These are phyloP conservation scores for Blastobotrys illinoisensis DNA, from an alignment of 1,139 yeast genomes.

Conservation along the genomic window DNA sequence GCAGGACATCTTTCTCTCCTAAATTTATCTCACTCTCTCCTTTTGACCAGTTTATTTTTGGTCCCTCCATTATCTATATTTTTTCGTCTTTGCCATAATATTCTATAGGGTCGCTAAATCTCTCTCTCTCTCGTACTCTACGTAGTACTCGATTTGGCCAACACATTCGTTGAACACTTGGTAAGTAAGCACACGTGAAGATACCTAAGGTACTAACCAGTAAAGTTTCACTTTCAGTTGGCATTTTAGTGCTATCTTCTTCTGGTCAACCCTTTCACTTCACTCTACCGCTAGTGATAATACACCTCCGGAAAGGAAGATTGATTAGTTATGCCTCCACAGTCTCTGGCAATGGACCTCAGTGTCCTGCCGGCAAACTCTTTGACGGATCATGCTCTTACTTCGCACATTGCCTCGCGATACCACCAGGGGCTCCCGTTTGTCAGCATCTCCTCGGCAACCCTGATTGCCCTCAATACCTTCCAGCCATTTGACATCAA, in stretches of 20 bases:
- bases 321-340: conserved; percentile 20
- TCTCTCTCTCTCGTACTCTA: background rate
- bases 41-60: background rate
- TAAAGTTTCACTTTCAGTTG: background rate
- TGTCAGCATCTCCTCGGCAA: conserved; percentile 35
- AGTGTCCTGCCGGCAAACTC: conserved; percentile 34
- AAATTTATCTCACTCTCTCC: background rate
- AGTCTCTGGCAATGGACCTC: conserved; percentile 33
- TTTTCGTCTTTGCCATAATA: background rate
- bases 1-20: background rate
- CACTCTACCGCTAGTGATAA: background rate
- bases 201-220: background rate
- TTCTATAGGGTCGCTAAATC: background rate
- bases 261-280: background rate
- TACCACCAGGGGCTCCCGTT: conserved; percentile 40
- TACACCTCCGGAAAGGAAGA: background rate
- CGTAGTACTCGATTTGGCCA: background rate
- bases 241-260: background rate
- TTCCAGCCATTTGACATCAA: conserved; percentile 35
- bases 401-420: conserved; percentile 40
- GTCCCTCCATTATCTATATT: background rate
- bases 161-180: background rate
- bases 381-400: conserved; percentile 37
- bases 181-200: background rate
- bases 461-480: conserved; percentile 38